Evolutionary conservation across 441 rosid species (phyloP), one percentile per base, ranked within the genome.

Genomic region (Bocquillonia castaneifolia): DNA sequence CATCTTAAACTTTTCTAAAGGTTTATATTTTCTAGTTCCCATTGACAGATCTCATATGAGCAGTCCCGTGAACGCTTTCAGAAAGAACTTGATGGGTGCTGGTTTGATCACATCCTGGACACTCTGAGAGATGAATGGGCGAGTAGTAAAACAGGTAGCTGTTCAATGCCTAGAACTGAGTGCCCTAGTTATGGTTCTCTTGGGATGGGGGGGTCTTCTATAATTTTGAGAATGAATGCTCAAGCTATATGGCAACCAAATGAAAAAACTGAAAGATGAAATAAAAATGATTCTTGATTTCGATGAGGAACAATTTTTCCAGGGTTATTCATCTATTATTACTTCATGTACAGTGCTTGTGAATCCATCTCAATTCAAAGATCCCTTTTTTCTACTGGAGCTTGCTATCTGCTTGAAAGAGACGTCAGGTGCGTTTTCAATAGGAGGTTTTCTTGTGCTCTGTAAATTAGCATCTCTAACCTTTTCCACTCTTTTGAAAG

Each of bases 21-120:
- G 80, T 83, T 82, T 78, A 86, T 82, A 78, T 88, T 80, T 76
- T 83, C 79, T 86, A 86, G 91, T 82, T 84, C 67, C 69, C 79
- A 63, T 88, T 81, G 80, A 76, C 89, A 86, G 94, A 78, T 76
- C 72, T 84, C 86, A 34, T 86, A 58, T 70, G 75, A 74, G 70
- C 80, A 66, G 71, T 80, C 86, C 69, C 23, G 70, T 61, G 77
- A 76, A 62, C 64, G 66, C 40, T 76, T 88, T 48, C 71, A 55
- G 68, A 84, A 77, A 69, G 89, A 86, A 83, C 80, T 86, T 68
- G 84, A 83, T 70, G 89, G 86, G 71, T 79, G 84, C 64, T 86
- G 93, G 89, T 83, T 83, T 73, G 89, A 88, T 75, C 66, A 77
- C 78, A 79, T 88, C 76, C 79, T 78, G 64, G 85, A 84, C 60